Evolutionary conservation across 306 rosid species (phyloP).

Genomic region (Sechiopsis laciniata): DNA sequence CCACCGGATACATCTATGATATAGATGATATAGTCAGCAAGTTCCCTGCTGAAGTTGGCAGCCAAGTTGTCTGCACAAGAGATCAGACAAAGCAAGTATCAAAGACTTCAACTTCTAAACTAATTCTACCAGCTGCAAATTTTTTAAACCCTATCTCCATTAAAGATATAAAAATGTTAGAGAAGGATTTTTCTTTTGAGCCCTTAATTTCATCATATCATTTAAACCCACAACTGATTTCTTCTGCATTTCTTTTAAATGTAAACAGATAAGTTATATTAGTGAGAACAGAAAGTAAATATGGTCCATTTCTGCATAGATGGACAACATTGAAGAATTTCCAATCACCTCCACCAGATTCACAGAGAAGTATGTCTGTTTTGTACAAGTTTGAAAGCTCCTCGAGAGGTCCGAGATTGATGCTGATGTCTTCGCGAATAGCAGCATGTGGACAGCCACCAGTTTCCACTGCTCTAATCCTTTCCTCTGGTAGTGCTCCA

Average conservation of each 20-base stretch:
- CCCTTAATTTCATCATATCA: neutral
- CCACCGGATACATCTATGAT: conserved; percentile 95
- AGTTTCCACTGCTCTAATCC: conserved; percentile 94
- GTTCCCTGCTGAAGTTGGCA: conserved; percentile 96
- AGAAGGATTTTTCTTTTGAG: neutral
- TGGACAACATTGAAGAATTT: neutral
- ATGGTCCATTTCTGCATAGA: neutral
- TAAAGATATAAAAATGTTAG: neutral
- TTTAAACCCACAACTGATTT: neutral
- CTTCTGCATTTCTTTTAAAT: neutral
- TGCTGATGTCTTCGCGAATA: conserved; percentile 88
- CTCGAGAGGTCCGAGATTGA: conserved; percentile 92
- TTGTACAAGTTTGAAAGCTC: conserved; percentile 76
- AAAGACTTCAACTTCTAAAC: neutral
- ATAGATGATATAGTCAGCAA: conserved; percentile 94
- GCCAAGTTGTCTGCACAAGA: conserved; percentile 79
- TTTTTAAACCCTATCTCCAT: neutral
- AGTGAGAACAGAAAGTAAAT: neutral
- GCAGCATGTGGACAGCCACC: conserved; percentile 99
- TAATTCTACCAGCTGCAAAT: neutral
- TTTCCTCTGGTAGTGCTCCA: conserved; percentile 87
- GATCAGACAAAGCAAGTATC: conserved; percentile 26
- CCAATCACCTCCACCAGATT: conserved; percentile 93
- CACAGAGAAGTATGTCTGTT: conserved; percentile 88
- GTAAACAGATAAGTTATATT: neutral